A percentile compares a stretch with the other conserved stretches of the same genome.
Evolutionary conservation across 108 stramenopile species (phyloP).

Genomic region (Skeletonema costatum): DNA sequence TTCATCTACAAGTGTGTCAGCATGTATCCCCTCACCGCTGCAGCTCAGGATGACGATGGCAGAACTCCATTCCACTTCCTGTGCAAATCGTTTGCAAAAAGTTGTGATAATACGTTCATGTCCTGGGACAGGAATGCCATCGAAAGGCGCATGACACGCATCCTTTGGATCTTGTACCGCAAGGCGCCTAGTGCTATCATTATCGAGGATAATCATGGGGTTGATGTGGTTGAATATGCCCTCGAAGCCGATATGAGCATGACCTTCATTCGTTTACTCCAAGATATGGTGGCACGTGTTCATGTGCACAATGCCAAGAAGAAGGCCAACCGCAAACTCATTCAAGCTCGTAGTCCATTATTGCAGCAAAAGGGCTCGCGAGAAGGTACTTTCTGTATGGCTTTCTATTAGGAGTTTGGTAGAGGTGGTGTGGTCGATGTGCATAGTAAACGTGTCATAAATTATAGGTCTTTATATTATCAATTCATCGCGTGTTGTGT

Average conservation of each 20-base stretch:
- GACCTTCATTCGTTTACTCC: conserved; percentile 10
- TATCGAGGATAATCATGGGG: conserved; percentile 14
- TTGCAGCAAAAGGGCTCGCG: neutral
- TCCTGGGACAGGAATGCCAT: neutral
- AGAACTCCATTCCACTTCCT: conserved; percentile 26
- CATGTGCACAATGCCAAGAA: conserved; percentile 8
- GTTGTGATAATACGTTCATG: neutral
- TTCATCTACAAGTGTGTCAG: conserved; percentile 25
- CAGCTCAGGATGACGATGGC: conserved; percentile 17
- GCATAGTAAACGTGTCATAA: neutral
- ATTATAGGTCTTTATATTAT: no score
- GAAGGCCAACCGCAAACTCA: conserved; percentile 7
- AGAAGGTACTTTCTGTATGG: neutral
- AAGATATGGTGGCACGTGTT: conserved; percentile 17
- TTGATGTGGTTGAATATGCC: conserved; percentile 27
- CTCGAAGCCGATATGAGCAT: conserved; percentile 20
- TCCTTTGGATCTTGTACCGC: conserved; percentile 24
- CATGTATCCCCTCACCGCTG: conserved; percentile 11
- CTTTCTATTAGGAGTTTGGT: no score
- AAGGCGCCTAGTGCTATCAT: conserved; percentile 18
- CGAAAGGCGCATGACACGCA: conserved; percentile 9
- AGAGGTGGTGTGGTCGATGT: neutral
- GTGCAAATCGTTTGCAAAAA: conserved; percentile 3
- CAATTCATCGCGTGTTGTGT: no score
- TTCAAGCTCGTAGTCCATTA: conserved; percentile 9